These are phyloP conservation scores for Zoysia pacifica DNA, from an alignment of 176 grass and related monocot species.

Conservation along the genomic window DNA sequence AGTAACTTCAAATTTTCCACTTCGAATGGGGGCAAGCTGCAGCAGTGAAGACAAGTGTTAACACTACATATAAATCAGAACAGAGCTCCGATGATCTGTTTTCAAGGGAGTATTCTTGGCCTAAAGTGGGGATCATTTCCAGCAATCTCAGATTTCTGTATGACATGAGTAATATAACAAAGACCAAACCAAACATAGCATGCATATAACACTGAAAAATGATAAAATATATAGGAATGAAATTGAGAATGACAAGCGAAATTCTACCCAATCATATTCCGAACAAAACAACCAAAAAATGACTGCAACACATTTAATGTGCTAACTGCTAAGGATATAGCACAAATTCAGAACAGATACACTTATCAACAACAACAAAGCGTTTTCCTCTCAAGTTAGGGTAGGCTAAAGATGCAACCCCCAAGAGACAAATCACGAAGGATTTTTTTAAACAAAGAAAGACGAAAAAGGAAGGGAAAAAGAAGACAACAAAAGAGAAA, in stretches of 20 bases:
- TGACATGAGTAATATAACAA: background rate
- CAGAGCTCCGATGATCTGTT: background rate
- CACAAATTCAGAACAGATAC: background rate
- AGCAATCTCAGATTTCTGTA: background rate
- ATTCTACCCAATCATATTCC: background rate
- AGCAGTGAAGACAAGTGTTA: slow-evolving; percentile 22
- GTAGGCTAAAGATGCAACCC: too few species aligned
- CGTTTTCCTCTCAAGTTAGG: too few species aligned
- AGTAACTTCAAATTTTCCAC: slow-evolving; percentile 65
- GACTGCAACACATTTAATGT: too few species aligned
- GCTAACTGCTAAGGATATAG: too few species aligned
- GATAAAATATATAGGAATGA: background rate
- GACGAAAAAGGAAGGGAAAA: too few species aligned
- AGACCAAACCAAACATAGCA: background rate
- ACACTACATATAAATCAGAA: background rate
- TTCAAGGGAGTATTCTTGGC: background rate
- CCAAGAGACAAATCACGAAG: too few species aligned
- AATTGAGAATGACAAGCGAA: background rate
- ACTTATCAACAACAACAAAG: too few species aligned
- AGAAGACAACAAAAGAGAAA: too few species aligned
- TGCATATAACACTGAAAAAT: background rate
- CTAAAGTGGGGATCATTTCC: background rate
- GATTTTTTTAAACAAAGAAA: too few species aligned
- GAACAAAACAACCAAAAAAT: background rate
- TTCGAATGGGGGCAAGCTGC: slow-evolving; percentile 51